Base-by-base conservation (phyloP, 345 rosid genomes). In the Aegle marmelos region DNA sequence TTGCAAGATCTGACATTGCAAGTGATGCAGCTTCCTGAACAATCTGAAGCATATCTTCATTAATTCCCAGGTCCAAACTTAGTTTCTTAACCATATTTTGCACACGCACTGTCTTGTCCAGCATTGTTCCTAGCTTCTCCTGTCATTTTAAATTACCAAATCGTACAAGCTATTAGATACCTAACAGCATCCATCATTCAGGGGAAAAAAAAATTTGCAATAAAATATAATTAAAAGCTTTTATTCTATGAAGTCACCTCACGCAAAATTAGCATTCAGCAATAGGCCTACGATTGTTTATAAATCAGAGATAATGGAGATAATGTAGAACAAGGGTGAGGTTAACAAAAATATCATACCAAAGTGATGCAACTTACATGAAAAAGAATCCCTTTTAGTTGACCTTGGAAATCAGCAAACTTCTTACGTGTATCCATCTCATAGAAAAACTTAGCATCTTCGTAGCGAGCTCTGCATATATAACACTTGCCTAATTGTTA, bases 61-160 rank as follows among this genome's bases (percentile, higher is more conserved):
- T 76, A 75, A 88, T 36, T 78, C 89, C 83, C 80, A 95, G 75
- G 79, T 84, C 84, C 70, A 79, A 58, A 81, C 93, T 79, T 81
- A 93, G 85, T 74, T 89, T 85, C 61, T 73, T 36, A 73, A 87
- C 93, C 75, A 85, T 86, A 57, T 81, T 90, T 86, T 89, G 83
- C 50, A 95, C 73, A 70, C 97, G 98, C 59, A 66, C 85, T 80
- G 85, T 83, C 90, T 93, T 95, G 86, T 95, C 98, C 77, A 95
- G 83, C 96, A 95, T 89, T 21, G 99, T 95, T 72, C 99, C 99
- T 21, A 95, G 90, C 84, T 89, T 95, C 87, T 95, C 99, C 99
- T 95, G 82, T 79, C 61, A 63, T 78, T 80, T 77, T 76, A 78
- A 0, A 80, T 50, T 22, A 72, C 39, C 72, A 78, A 76, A 63